These are phyloP conservation scores for Massariosphaeria phaeospora DNA, from an alignment of 495 filamentous ascomycete species.

Conservation along the genomic window DNA sequence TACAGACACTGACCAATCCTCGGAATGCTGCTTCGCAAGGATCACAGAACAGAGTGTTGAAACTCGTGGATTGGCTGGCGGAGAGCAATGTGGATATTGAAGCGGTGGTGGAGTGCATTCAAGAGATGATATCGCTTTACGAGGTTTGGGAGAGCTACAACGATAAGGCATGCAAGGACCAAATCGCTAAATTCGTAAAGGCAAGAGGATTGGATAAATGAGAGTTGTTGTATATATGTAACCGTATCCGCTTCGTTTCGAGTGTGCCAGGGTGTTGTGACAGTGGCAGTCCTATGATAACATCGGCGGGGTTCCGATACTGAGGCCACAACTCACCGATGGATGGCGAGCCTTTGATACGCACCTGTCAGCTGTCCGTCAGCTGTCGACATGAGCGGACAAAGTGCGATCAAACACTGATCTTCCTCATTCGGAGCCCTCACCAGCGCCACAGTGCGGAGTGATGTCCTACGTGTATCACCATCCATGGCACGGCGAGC, in stretches of 20 bases:
- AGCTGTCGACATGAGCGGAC: too few species aligned
- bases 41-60: conserved; percentile 59
- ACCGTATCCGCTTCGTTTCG: neutral
- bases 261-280: neutral
- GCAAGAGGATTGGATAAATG: conserved; percentile 73
- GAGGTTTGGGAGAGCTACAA: conserved; percentile 86
- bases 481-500: too few species aligned
- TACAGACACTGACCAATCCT: conserved; percentile 27
- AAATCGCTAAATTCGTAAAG: conserved; percentile 79
- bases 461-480: too few species aligned
- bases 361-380: too few species aligned
- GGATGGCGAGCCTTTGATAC: too few species aligned
- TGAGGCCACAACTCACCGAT: too few species aligned
- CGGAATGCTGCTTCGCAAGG: conserved; percentile 13
- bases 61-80: conserved; percentile 77
- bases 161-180: conserved; percentile 73
- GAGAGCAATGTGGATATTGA: conserved; percentile 91
- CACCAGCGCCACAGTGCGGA: too few species aligned
- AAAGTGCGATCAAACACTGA: too few species aligned
- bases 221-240: conserved; percentile 20
- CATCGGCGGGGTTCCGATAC: conserved; percentile 3
- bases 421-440: too few species aligned
- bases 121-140: conserved; percentile 94
- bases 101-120: conserved; percentile 85
- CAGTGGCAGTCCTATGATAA: conserved; percentile 11